phyloP scores from a whole-genome alignment of 768 basidiomycete species.

The Pleurotus platypus region DNA sequence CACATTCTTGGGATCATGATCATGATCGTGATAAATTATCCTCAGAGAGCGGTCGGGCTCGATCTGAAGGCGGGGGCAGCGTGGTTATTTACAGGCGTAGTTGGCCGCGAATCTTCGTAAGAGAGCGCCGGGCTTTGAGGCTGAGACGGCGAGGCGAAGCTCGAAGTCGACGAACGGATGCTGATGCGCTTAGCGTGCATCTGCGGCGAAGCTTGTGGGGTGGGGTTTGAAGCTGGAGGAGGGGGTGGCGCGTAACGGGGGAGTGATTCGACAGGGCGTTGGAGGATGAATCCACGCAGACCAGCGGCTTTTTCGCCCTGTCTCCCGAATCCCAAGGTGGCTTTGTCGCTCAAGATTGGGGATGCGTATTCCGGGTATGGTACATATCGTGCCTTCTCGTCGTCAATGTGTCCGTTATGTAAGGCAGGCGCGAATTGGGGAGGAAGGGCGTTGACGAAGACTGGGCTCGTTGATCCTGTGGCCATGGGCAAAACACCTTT shows the following conservation, averaged over 20 bases:
- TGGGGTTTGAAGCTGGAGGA: constrained; percentile 11
- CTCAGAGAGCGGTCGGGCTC: constrained; percentile 25
- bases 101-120: neutral
- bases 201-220: constrained; percentile 4
- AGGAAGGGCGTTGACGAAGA: constrained; percentile 27
- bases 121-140: constrained; percentile 4
- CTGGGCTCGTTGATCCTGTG: constrained; percentile 33
- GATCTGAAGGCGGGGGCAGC: constrained; percentile 28
- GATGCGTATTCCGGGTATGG: constrained; percentile 9
- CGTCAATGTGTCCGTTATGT: constrained; percentile 16
- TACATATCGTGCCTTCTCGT: constrained; percentile 15
- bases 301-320: constrained; percentile 74
- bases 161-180: constrained; percentile 11
- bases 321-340: constrained; percentile 74
- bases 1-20: too few relatives aligned
- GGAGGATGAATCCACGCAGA: constrained; percentile 56
- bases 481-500: constrained; percentile 48
- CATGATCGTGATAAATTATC: too few relatives aligned
- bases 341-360: constrained; percentile 22
- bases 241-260: constrained; percentile 52
- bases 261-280: constrained; percentile 58
- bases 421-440: constrained; percentile 32
- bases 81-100: constrained; percentile 1
- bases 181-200: neutral
- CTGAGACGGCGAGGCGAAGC: constrained; percentile 14